phyloP scores from a whole-genome alignment of 2,329 filamentous ascomycete species.

The Phyllosticta citriasiana region DNA sequence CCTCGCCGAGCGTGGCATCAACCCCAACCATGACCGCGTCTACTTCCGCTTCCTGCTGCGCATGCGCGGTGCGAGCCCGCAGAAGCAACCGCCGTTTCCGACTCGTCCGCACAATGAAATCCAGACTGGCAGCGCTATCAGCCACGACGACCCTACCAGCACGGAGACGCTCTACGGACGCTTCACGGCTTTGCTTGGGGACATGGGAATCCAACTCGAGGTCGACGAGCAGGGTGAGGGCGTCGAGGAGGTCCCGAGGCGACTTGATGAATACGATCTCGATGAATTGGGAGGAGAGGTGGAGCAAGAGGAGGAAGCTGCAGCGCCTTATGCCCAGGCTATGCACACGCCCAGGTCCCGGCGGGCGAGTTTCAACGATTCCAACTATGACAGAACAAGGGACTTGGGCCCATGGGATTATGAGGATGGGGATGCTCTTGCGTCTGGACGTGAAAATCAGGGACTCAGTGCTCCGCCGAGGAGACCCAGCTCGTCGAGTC shows the following conservation, averaged over 20 bases:
- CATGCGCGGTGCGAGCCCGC: conserved; percentile 35
- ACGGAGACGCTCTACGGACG: conserved; percentile 51
- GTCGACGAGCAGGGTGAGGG: conserved; percentile 39
- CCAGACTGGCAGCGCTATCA: neutral
- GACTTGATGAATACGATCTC: conserved; percentile 19
- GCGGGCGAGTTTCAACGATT: conserved; percentile 11
- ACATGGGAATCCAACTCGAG: conserved; percentile 64
- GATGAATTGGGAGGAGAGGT: neutral
- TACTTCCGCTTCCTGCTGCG: conserved; percentile 71
- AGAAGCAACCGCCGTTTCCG: conserved; percentile 12
- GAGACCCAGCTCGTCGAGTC: neutral
- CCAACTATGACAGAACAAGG: conserved; percentile 6
- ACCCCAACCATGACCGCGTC: conserved; percentile 63
- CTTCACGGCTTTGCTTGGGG: conserved; percentile 57
- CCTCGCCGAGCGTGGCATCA: conserved; percentile 58
- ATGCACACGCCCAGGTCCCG: conserved; percentile 13
- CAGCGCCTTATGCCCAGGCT: conserved; percentile 29
- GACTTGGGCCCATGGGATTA: neutral
- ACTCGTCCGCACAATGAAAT: neutral
- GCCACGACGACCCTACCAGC: conserved; percentile 31
- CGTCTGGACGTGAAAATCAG: neutral
- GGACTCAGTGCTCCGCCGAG: neutral
- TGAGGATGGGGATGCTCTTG: neutral
- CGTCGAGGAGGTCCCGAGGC: conserved; percentile 24
- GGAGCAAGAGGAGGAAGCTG: conserved; percentile 15